A percentile compares a stretch with the other conserved stretches of the same genome.
Evolutionary conservation across 345 rosid species (phyloP).

Genomic region (Mangifera indica): DNA sequence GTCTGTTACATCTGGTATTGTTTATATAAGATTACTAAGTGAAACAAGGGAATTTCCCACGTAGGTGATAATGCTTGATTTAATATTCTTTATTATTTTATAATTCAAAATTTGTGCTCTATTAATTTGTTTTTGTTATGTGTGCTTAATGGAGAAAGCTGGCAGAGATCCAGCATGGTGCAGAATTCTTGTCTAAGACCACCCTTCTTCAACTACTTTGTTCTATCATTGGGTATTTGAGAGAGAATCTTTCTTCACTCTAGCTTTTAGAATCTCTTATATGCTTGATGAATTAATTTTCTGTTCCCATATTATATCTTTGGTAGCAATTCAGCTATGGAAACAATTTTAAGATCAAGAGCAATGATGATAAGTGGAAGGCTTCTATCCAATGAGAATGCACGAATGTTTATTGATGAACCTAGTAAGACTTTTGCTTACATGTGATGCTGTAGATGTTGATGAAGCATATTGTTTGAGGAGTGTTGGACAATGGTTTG

Average conservation of each 20-base stretch:
- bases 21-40: not conserved
- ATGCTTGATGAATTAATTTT: not conserved
- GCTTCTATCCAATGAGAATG: constrained; percentile 63
- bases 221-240: constrained; percentile 65
- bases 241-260: constrained; percentile 13
- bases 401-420: constrained; percentile 50
- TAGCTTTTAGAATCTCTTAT: not conserved
- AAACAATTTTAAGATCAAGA: constrained; percentile 61
- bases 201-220: constrained; percentile 62
- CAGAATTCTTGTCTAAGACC: constrained; percentile 69
- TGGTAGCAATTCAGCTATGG: constrained; percentile 51
- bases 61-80: not conserved
- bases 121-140: constrained; percentile 3
- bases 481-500: not conserved
- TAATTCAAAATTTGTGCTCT: not conserved
- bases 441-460: not conserved
- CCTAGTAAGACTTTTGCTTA: constrained; percentile 47
- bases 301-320: not conserved
- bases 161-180: constrained; percentile 65
- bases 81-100: constrained; percentile 5
- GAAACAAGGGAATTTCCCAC: not conserved
- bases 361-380: constrained; percentile 84
- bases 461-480: constrained; percentile 1
- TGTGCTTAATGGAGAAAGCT: constrained; percentile 49
- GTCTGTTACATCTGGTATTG: not conserved